These are phyloP conservation scores for Aspergillus clavatus DNA, from an alignment of 2,329 filamentous ascomycete genomes.

Conservation along the genomic window DNA sequence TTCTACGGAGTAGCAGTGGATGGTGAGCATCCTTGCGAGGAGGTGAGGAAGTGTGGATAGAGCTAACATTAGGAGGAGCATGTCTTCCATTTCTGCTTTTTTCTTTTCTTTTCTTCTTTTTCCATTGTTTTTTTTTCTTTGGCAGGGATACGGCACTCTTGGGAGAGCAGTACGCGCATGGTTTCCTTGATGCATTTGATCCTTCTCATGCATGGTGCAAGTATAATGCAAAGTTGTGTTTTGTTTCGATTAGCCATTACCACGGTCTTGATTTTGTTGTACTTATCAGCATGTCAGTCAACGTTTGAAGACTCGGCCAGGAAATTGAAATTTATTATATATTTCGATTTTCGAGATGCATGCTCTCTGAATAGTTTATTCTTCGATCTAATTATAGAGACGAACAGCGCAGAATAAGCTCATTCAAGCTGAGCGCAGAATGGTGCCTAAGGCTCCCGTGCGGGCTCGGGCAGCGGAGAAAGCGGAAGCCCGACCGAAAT, in stretches of 20 bases:
- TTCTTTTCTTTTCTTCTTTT: no score
- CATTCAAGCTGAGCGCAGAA: background rate
- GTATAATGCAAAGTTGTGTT: background rate
- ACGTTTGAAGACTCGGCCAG: background rate
- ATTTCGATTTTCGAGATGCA: no score
- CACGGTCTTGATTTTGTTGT: background rate
- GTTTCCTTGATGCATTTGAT: background rate
- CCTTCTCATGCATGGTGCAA: background rate
- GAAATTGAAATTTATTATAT: background rate
- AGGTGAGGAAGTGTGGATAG: background rate
- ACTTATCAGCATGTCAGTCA: background rate
- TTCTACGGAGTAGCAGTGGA: background rate
- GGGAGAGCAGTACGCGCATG: background rate
- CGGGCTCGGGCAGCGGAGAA: constrained; percentile 27
- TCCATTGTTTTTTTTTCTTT: background rate
- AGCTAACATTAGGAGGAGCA: background rate
- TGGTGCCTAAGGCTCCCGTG: constrained; percentile 22
- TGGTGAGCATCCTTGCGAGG: background rate
- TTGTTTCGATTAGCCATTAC: background rate
- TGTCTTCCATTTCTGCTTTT: no score
- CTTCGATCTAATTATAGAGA: no score
- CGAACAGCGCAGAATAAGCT: background rate
- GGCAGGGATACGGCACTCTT: background rate
- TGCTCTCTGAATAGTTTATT: no score
- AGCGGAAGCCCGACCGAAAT: constrained; percentile 31